phyloP scores from a whole-genome alignment of 306 rosid species.

The Lathyrus oleraceus region DNA sequence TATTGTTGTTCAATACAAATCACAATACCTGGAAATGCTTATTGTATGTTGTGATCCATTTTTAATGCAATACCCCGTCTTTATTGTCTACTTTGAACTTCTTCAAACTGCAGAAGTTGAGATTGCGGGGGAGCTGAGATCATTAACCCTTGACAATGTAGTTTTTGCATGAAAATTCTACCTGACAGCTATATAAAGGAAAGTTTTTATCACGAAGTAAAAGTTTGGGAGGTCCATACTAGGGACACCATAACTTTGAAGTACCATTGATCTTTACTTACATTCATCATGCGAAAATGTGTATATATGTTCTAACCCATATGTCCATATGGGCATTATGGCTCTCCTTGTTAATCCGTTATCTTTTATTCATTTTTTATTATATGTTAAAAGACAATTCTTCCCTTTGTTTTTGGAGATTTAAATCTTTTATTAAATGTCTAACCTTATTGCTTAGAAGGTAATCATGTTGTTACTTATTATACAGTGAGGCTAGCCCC shows the following conservation, averaged over 20 bases:
- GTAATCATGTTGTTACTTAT: conserved; percentile 30
- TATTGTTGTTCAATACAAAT: too few relatives aligned
- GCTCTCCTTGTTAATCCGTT: not conserved
- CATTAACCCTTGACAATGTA: not conserved
- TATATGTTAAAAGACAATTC: conserved; percentile 10
- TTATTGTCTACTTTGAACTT: conserved; percentile 9
- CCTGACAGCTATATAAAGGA: not conserved
- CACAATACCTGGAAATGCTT: not conserved
- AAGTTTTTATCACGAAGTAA: not conserved
- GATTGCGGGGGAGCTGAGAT: conserved; percentile 11
- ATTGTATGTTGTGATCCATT: not conserved
- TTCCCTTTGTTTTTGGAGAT: not conserved
- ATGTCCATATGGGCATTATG: conserved; percentile 17
- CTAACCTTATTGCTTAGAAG: conserved; percentile 20
- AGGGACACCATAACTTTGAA: conserved; percentile 13
- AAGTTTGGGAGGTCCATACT: conserved; percentile 15
- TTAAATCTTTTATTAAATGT: not conserved
- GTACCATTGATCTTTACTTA: not conserved
- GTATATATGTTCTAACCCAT: not conserved
- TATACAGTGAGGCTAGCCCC: conserved; percentile 92
- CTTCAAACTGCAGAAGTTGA: conserved; percentile 4
- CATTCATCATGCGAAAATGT: not conserved
- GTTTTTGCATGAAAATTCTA: not conserved
- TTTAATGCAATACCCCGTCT: conserved; percentile 4
- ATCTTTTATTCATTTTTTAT: not conserved